Evolutionary conservation across 257 asterid genomes (phyloP), one percentile per base, ranked within the genome.

Genomic region (Euphrasia confusa): DNA sequence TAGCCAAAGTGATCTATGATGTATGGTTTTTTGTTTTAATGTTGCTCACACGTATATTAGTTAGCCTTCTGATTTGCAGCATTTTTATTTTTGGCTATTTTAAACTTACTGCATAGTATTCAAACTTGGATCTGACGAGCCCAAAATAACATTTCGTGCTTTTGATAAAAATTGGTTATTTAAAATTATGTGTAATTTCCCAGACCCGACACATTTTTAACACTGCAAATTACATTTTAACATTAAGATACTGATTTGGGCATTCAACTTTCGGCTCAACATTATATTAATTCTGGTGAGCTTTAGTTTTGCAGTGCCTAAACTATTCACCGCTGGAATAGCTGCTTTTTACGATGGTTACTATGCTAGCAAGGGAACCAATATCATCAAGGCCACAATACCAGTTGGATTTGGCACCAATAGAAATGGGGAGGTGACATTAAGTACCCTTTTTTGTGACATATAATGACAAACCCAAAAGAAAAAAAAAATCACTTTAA

Each of bases 1-100:
- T 89, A 66, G 97, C 97, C 40, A 86, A 86, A 83, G 96, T 92
- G 67, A 82, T 92, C 65, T 84, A 86, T 54, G 99, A 92, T 80
- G 99, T 92, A 86, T 63, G 95, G 60, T 70, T 65, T 21, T 24
- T 50, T 13, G 13, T 48, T 13, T n/a, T 4, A n/a, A 18, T 24
- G 18, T 5, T 67, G 39, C 24, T 50, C 42, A 42, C 40, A 7
- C 48, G 4, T 21, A 2, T 45, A 48, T 61, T 53, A 42, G 39
- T 56, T n/a, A 7, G 37, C 39, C 21, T 49, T 60, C 60, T 62
- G 33, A 24, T 61, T 69, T 15, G 13, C 26, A 40, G 50, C 47
- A 30, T 66, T 63, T 15, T 56, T 64, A 32, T 49, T 55, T 66
- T 69, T 37, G 47, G 15, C 58, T 56, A 26, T 54, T 53, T 14